Evolutionary conservation across 345 rosid genomes (phyloP), one percentile per base, ranked within the genome.

Genomic region (Reutealis trisperma): DNA sequence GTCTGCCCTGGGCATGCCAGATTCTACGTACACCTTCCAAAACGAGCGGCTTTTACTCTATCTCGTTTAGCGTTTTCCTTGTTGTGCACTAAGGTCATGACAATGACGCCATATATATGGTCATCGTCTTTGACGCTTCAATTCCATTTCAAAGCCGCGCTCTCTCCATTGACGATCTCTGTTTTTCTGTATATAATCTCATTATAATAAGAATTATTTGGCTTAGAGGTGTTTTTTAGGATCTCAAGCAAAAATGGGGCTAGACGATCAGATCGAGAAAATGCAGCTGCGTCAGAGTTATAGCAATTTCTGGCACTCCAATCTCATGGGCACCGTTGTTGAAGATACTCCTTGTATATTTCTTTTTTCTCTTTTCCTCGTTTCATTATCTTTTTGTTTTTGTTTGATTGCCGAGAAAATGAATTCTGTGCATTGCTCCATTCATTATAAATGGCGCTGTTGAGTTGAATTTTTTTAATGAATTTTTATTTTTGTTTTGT

Each of bases 261-360:
- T 67, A 9, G 64, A 70, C 15, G 76, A 75, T 45, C 70, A 67
- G 0, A 47, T 80, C 0, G 57, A 71, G 79, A 76, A 76, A 71
- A 81, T 88, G 88, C 78, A 76, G 81, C 52, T 47, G 66, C 87
- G 90, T 10, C 84, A 82, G 85, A 64, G 12, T 22, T 88, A 83
- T 75, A 49, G 73, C 52, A 88, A 88, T 63, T 14, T 83, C 19
- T 88, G 91, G 91, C 89, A 88, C 79, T 67, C 87, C 42, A 67
- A 79, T 77, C 87, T 88, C 79, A 37, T 59, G 69, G 34, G 67
- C 64, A 55, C 89, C 73, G 30, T 79, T 25, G 3, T 10, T 14
- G 83, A 72, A 9, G 88, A 88, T 73, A 25, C 74, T 76, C 82
- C 84, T 14, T 86, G 91, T 88, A 84, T 70, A 7, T 34, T 21